phyloP scores from a whole-genome alignment of 164 flowering plant species.

The Euptelea pleiosperma region DNA sequence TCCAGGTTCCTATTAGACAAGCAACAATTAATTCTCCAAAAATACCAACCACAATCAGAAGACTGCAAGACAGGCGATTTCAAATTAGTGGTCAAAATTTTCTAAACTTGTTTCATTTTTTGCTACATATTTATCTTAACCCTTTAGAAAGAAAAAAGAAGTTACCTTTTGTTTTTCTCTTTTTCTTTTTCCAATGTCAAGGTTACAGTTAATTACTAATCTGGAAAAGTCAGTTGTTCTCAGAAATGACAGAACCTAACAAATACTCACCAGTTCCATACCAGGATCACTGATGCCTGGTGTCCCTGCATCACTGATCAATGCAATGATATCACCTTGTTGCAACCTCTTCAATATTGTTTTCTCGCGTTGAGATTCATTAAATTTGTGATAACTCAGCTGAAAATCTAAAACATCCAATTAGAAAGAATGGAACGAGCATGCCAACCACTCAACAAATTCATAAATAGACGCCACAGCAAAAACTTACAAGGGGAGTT shows the following conservation, averaged over 20 bases:
- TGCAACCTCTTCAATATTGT: conserved; percentile 61
- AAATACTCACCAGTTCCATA: conserved; percentile 56
- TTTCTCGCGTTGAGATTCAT: conserved; percentile 83
- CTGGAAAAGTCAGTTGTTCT: no score
- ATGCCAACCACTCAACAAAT: neutral
- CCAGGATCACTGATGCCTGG: conserved; percentile 99
- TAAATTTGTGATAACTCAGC: conserved; percentile 97
- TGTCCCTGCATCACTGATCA: conserved; percentile 97
- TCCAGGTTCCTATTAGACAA: no score
- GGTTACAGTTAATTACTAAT: no score
- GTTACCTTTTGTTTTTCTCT: no score
- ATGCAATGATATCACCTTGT: conserved; percentile 75
- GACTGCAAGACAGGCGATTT: no score
- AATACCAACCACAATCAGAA: no score
- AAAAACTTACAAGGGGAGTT: conserved; percentile 73
- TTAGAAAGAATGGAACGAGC: conserved; percentile 12
- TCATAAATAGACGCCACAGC: neutral
- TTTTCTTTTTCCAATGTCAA: no score
- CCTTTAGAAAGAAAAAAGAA: no score
- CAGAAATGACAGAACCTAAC: neutral
- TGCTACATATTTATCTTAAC: no score
- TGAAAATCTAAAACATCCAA: conserved; percentile 43
- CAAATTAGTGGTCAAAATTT: no score
- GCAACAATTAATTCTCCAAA: no score
- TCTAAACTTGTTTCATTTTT: no score